Percentiles rank a stretch among this genome's conserved stretches.
These are phyloP conservation scores for Aspergillus fructus DNA, from an alignment of 2,329 filamentous ascomycete species.

Conservation along the genomic window DNA sequence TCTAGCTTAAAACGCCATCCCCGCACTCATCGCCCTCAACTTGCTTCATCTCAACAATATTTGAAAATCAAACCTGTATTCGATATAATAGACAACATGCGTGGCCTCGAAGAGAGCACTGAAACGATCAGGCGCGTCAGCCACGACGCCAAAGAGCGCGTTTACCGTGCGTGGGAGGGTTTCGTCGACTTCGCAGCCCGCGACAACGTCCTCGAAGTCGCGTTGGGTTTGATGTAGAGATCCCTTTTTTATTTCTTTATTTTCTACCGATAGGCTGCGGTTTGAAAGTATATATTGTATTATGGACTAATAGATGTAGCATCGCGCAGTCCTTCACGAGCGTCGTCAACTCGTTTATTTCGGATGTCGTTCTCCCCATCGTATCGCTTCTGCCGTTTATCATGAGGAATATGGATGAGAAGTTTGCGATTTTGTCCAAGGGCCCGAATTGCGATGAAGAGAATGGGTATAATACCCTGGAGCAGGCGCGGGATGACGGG, in stretches of 20 bases:
- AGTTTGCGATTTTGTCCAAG: slow-evolving; percentile 64
- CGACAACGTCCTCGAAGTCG: slow-evolving; percentile 74
- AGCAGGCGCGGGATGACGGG: slow-evolving; percentile 68
- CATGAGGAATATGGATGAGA: slow-evolving; percentile 70
- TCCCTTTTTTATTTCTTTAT: too few relatives aligned
- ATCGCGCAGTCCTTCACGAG: slow-evolving; percentile 70
- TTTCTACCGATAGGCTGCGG: too few relatives aligned
- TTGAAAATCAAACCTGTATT: not conserved
- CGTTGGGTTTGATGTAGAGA: slow-evolving; percentile 68
- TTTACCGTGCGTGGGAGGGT: slow-evolving; percentile 57
- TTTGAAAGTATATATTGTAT: too few relatives aligned
- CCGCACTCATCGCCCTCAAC: too few relatives aligned
- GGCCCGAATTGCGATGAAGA: slow-evolving; percentile 55
- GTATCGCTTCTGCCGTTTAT: slow-evolving; percentile 68
- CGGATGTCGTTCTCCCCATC: slow-evolving; percentile 67
- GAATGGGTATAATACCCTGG: slow-evolving; percentile 67
- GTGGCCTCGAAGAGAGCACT: slow-evolving; percentile 26
- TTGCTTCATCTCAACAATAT: not conserved
- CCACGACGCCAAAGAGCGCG: slow-evolving; percentile 43
- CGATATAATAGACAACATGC: slow-evolving; percentile 18
- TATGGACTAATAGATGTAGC: not conserved
- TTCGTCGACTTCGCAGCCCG: slow-evolving; percentile 73
- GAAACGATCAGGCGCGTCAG: slow-evolving; percentile 28
- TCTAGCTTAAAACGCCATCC: too few relatives aligned
- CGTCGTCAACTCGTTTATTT: slow-evolving; percentile 70